Evolutionary conservation across 441 rosid genomes (phyloP).

Genomic region (Codiaeum variegatum): DNA sequence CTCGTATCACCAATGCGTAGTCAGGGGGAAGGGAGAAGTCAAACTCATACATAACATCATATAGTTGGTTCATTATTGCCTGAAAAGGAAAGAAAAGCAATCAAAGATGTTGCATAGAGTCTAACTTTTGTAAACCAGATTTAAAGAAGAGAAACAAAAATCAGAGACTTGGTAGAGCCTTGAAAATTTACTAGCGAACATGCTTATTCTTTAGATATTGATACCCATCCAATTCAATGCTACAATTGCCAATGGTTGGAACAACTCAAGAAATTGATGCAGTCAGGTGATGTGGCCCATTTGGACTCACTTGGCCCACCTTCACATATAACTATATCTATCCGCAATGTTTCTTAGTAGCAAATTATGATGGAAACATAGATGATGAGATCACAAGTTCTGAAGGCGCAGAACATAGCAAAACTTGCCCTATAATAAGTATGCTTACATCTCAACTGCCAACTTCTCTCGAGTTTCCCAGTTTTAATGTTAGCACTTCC

Average conservation of each 20-base stretch:
- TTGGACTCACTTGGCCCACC: neutral
- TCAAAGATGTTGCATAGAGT: slow-evolving; percentile 3
- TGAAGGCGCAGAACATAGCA: neutral
- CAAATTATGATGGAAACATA: neutral
- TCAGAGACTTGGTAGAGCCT: neutral
- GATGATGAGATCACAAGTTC: neutral
- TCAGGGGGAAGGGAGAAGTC: slow-evolving; percentile 94
- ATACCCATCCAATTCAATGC: neutral
- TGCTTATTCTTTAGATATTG: neutral
- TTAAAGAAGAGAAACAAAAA: slow-evolving; percentile 2
- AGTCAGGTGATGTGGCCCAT: neutral
- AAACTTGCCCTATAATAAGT: neutral
- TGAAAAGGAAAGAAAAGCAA: slow-evolving; percentile 30
- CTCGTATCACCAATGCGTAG: slow-evolving; percentile 93
- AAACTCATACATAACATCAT: slow-evolving; percentile 90
- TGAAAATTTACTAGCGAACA: neutral
- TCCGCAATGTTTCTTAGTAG: neutral
- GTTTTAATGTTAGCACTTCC: neutral
- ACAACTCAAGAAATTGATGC: neutral
- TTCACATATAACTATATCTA: too few species aligned
- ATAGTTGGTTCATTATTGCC: slow-evolving; percentile 84
- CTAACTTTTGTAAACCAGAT: neutral
- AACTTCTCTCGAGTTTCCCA: neutral
- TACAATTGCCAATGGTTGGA: neutral
- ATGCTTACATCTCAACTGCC: neutral